Evolutionary conservation across 345 rosid genomes (phyloP).

Genomic region (Turnera subulata): DNA sequence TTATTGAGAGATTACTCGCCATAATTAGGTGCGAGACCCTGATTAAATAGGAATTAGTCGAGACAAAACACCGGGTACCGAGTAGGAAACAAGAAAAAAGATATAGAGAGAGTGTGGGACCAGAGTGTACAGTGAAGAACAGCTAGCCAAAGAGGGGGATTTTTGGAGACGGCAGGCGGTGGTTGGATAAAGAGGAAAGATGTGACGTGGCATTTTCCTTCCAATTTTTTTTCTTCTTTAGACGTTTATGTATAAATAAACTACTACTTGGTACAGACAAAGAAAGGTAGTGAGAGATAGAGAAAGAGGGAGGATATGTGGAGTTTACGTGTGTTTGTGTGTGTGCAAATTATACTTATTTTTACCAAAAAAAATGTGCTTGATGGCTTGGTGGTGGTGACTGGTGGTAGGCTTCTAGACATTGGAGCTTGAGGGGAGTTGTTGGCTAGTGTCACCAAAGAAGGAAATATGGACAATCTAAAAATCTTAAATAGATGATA

Average conservation of each 20-base stretch:
- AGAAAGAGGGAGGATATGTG: neutral
- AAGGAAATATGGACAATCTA: too few relatives aligned
- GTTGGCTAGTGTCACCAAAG: too few relatives aligned
- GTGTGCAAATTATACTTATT: neutral
- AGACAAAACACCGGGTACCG: neutral
- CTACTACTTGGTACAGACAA: neutral
- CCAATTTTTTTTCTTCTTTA: neutral
- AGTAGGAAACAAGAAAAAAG: neutral
- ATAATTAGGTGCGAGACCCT: too few relatives aligned
- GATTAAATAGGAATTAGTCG: neutral
- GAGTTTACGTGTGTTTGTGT: neutral
- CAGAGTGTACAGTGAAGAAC: conserved; percentile 23
- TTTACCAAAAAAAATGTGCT: too few relatives aligned
- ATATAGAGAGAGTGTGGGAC: conserved; percentile 4
- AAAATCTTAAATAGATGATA: too few relatives aligned
- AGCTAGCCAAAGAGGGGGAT: conserved; percentile 19
- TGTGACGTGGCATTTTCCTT: conserved; percentile 23
- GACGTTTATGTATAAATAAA: neutral
- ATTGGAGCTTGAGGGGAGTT: too few relatives aligned
- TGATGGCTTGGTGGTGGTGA: too few relatives aligned
- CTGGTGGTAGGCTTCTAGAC: too few relatives aligned
- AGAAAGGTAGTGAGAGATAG: neutral
- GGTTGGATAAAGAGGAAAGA: conserved; percentile 30
- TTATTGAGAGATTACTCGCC: too few relatives aligned
- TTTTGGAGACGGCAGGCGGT: conserved; percentile 36